A percentile compares a stretch with the other conserved stretches of the same genome.
Evolutionary conservation across 768 basidiomycete genomes (phyloP).

Genomic region (Lactarius psammicola): DNA sequence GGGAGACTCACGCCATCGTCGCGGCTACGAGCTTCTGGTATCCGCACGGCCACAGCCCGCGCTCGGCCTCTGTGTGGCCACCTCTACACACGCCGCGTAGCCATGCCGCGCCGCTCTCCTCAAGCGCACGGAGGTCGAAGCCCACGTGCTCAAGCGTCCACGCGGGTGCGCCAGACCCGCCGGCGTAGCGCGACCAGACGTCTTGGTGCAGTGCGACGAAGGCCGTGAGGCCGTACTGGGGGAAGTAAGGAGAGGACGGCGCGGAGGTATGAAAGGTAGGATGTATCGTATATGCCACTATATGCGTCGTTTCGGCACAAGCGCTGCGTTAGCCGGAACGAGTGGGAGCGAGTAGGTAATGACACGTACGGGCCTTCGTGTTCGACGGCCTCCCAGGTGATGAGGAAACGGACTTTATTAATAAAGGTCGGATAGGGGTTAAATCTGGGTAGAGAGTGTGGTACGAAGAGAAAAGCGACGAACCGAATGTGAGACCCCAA

Average conservation of each 20-base stretch:
- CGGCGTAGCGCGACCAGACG: constrained; percentile 93
- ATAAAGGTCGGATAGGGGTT: neutral
- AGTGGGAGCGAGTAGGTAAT: neutral
- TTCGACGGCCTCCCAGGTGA: constrained; percentile 97
- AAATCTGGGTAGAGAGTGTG: neutral
- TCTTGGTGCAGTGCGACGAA: constrained; percentile 90
- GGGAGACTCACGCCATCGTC: constrained; percentile 76
- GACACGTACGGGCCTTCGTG: constrained; percentile 83
- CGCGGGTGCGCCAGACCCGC: constrained; percentile 94
- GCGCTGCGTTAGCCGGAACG: neutral
- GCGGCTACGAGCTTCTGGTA: constrained; percentile 92
- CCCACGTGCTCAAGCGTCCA: constrained; percentile 91
- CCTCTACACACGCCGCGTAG: constrained; percentile 74
- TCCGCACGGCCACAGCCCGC: constrained; percentile 90
- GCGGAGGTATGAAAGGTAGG: constrained; percentile 80
- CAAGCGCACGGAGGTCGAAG: constrained; percentile 77
- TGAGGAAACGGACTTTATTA: constrained; percentile 77
- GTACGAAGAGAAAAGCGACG: constrained; percentile 32
- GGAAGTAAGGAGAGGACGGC: constrained; percentile 66
- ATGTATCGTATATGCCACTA: constrained; percentile 81
- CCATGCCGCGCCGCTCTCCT: constrained; percentile 86
- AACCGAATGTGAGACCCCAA: constrained; percentile 88
- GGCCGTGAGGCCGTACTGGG: constrained; percentile 63
- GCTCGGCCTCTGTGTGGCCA: constrained; percentile 71
- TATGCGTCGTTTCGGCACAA: neutral